phyloP scores from a whole-genome alignment of 208 protist species.

The Leishmania turanica region DNA sequence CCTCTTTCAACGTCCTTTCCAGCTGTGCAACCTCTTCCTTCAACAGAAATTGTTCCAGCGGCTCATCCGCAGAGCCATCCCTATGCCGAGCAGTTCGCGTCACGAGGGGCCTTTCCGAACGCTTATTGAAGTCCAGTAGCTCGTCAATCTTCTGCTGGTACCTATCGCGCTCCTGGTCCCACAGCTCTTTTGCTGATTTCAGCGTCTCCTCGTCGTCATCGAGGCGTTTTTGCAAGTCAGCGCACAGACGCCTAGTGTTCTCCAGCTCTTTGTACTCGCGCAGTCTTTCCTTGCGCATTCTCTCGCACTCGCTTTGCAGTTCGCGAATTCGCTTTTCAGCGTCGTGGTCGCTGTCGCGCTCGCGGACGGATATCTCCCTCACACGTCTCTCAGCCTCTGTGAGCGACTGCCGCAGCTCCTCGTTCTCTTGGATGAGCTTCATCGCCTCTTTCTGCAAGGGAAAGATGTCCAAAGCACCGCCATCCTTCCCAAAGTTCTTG shows the following conservation, averaged over 20 bases:
- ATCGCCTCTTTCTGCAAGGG: constrained; percentile 40
- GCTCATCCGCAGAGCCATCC: constrained; percentile 9
- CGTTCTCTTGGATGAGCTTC: constrained; percentile 70
- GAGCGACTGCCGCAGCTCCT: constrained; percentile 32
- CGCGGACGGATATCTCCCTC: constrained; percentile 4
- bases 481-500: constrained; percentile 36
- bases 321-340: constrained; percentile 23
- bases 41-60: constrained; percentile 57
- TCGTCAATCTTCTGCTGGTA: constrained; percentile 58
- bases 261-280: constrained; percentile 45
- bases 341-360: constrained; percentile 7
- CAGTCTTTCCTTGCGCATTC: constrained; percentile 35
- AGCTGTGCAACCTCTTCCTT: constrained; percentile 77
- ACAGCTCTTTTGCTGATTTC: constrained; percentile 42
- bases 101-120: constrained; percentile 4
- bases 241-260: constrained; percentile 34
- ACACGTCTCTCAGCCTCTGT: constrained; percentile 14
- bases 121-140: constrained; percentile 34
- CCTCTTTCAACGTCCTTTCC: constrained; percentile 63
- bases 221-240: constrained; percentile 38
- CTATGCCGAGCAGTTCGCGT: neutral
- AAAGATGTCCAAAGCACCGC: constrained; percentile 1
- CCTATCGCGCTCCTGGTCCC: constrained; percentile 60
- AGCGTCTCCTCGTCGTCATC: constrained; percentile 45
- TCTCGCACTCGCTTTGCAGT: constrained; percentile 27